These are phyloP conservation scores for Camellia sinensis DNA, from an alignment of 148 eudicot species.

Conservation along the genomic window DNA sequence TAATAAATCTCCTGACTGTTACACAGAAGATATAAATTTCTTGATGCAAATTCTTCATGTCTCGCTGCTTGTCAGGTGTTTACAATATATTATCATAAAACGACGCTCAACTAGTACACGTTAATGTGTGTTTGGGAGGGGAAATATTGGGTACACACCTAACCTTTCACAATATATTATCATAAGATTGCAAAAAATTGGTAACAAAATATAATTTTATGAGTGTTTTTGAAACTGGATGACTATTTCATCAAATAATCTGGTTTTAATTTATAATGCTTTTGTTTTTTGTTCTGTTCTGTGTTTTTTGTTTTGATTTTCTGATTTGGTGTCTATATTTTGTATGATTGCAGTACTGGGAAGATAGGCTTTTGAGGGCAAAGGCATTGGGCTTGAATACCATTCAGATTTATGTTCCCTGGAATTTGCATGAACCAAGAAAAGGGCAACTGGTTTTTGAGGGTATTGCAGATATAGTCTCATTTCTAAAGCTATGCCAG, in stretches of 20 bases:
- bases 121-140: too few species aligned
- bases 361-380: constrained; percentile 81
- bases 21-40: neutral
- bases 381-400: constrained; percentile 96
- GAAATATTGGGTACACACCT: too few species aligned
- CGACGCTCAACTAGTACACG: too few species aligned
- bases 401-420: constrained; percentile 91
- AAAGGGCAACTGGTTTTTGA: constrained; percentile 62
- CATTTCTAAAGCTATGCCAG: constrained; percentile 77
- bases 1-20: neutral
- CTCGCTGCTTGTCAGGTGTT: neutral
- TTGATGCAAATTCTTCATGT: neutral
- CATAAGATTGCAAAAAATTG: neutral
- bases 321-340: neutral
- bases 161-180: neutral
- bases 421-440: constrained; percentile 93
- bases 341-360: constrained; percentile 69
- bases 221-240: neutral
- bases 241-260: neutral
- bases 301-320: neutral
- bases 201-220: neutral
- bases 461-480: constrained; percentile 75
- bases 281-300: neutral
- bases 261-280: neutral
- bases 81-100: neutral